A percentile compares a stretch with the other conserved stretches of the same genome.
These are phyloP conservation scores for Tulasnella sp. DNA, from an alignment of 768 basidiomycete species.

Conservation along the genomic window DNA sequence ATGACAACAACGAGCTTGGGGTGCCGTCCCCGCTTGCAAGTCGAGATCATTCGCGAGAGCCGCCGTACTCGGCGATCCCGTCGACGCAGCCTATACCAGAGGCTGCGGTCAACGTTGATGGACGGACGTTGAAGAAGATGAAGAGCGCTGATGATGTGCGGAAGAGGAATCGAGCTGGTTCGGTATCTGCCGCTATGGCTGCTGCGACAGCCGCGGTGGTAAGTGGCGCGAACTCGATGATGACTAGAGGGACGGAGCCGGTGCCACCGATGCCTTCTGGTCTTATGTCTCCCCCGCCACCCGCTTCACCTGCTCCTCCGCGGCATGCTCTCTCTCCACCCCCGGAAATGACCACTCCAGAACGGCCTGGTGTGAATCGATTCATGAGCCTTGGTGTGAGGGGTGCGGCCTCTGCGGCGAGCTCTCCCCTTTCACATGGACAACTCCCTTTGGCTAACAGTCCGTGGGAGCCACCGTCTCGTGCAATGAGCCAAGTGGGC, in stretches of 20 bases:
- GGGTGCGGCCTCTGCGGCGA: not conserved
- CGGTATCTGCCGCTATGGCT: constrained; percentile 12
- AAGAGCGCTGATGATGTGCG: constrained; percentile 20
- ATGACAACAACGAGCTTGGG: not conserved
- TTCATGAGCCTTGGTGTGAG: constrained; percentile 7
- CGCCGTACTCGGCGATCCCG: too few species aligned
- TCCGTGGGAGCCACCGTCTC: not conserved
- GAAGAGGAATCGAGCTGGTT: constrained; percentile 7
- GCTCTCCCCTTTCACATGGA: not conserved
- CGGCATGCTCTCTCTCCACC: not conserved
- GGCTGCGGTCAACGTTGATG: not conserved
- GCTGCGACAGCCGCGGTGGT: not conserved
- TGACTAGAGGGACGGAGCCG: not conserved
- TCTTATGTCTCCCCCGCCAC: not conserved
- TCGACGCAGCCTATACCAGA: not conserved
- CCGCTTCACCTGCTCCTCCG: not conserved
- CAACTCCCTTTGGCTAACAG: not conserved
- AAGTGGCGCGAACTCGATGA: not conserved
- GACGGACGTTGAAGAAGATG: constrained; percentile 17
- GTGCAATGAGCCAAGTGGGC: not conserved
- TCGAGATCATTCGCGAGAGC: not conserved
- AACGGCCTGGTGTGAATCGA: not conserved
- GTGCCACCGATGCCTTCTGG: constrained; percentile 5
- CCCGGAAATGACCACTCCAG: not conserved
- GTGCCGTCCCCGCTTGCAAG: not conserved